These are phyloP conservation scores for Aspergillus calidoustus DNA, from an alignment of 2,329 filamentous ascomycete genomes.

Conservation along the genomic window DNA sequence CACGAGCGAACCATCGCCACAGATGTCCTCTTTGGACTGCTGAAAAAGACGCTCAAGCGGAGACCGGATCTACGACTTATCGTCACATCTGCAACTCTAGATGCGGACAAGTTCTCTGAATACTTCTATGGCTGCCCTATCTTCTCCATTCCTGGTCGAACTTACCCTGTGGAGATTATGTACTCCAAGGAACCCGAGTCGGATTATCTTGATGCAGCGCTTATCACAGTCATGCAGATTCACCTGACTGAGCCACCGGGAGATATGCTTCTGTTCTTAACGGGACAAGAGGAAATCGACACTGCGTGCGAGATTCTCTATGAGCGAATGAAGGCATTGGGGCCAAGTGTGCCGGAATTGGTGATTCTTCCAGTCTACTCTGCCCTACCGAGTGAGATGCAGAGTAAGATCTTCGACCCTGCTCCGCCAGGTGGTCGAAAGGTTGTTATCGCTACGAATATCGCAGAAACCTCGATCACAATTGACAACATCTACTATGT, in stretches of 20 bases:
- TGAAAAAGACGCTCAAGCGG: constrained; percentile 90
- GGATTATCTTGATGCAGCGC: constrained; percentile 89
- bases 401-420: constrained; percentile 92
- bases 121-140: constrained; percentile 98
- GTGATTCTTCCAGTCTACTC: constrained; percentile 97
- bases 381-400: constrained; percentile 88
- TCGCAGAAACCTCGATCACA: constrained; percentile 96
- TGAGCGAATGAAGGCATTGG: constrained; percentile 95
- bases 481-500: constrained; percentile 99
- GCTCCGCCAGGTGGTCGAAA: constrained; percentile 85
- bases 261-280: constrained; percentile 96
- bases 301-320: constrained; percentile 89
- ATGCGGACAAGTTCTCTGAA: constrained; percentile 94
- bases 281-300: constrained; percentile 97
- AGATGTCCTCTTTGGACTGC: constrained; percentile 88
- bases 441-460: constrained; percentile 97
- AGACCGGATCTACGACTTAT: constrained; percentile 91
- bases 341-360: constrained; percentile 86
- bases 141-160: constrained; percentile 93
- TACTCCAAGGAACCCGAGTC: constrained; percentile 94
- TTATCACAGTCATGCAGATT: constrained; percentile 98
- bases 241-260: constrained; percentile 89
- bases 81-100: constrained; percentile 92
- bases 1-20: constrained; percentile 97
- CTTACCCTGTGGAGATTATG: constrained; percentile 93